A percentile compares a stretch with the other conserved stretches of the same genome.
These are phyloP conservation scores for Rehmannia glutinosa DNA, from an alignment of 257 asterid species.

Conservation along the genomic window DNA sequence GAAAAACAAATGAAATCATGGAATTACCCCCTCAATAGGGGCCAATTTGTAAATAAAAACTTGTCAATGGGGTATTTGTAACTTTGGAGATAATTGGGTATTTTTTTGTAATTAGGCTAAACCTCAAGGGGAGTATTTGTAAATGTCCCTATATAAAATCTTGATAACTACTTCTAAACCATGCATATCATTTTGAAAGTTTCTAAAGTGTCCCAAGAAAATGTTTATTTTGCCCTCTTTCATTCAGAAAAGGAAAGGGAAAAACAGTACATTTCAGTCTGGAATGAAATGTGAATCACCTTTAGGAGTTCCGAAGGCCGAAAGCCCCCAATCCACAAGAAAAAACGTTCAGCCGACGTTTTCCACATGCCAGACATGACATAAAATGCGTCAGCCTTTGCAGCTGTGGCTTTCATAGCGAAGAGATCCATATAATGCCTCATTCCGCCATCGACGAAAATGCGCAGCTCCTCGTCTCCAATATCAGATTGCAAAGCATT, in stretches of 20 bases:
- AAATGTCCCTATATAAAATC: too few species aligned
- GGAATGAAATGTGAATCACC: conserved; percentile 33
- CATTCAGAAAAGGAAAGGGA: too few species aligned
- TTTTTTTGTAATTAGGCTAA: too few species aligned
- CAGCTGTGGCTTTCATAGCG: conserved; percentile 74
- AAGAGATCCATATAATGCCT: conserved; percentile 71
- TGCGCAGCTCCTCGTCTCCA: conserved; percentile 51
- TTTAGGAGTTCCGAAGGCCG: conserved; percentile 84
- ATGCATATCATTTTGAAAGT: too few species aligned
- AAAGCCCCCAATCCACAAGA: conserved; percentile 93
- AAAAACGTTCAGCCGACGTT: conserved; percentile 82
- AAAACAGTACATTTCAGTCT: background rate
- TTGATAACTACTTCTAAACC: background rate
- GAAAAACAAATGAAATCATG: too few species aligned
- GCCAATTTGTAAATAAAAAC: too few species aligned
- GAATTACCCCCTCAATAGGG: too few species aligned
- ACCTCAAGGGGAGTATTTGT: too few species aligned
- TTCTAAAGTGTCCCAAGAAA: too few species aligned
- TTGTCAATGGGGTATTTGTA: too few species aligned
- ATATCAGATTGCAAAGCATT: conserved; percentile 55
- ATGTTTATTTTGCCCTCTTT: too few species aligned
- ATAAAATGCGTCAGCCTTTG: conserved; percentile 73
- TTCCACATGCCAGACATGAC: conserved; percentile 86
- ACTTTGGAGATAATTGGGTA: too few species aligned
- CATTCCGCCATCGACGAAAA: conserved; percentile 53